These are phyloP conservation scores for Thozetella sp. DNA, from an alignment of 495 filamentous ascomycete genomes.

Conservation along the genomic window DNA sequence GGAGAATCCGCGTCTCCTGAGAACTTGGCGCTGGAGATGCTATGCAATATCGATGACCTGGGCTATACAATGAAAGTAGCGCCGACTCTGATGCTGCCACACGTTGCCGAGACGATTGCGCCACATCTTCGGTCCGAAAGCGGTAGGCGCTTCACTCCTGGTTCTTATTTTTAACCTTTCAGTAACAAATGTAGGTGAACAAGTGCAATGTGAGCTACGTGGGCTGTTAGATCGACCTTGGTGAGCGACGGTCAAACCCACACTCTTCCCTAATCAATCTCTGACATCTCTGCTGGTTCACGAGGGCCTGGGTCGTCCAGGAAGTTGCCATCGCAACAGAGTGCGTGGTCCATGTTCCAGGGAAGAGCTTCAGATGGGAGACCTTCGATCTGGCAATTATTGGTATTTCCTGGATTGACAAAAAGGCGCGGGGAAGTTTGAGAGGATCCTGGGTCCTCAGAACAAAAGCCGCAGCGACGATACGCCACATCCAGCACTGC, in stretches of 20 bases:
- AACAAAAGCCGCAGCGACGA: not conserved
- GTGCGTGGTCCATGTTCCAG: not conserved
- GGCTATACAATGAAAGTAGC: not conserved
- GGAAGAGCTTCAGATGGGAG: not conserved
- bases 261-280: not conserved
- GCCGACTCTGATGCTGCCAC: not conserved
- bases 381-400: not conserved
- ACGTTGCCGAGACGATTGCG: not conserved
- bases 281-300: constrained; percentile 15
- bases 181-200: not conserved
- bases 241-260: not conserved
- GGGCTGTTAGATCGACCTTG: constrained; percentile 14
- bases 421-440: not conserved
- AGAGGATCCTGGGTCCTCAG: not conserved
- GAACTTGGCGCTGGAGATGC: constrained; percentile 9
- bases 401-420: not conserved
- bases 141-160: not conserved
- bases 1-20: constrained; percentile 16
- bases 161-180: not conserved
- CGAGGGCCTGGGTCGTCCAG: constrained; percentile 22
- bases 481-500: constrained; percentile 1
- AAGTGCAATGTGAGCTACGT: constrained; percentile 14
- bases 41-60: not conserved
- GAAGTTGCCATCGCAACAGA: constrained; percentile 16
- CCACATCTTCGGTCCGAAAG: not conserved